A percentile compares a stretch with the other conserved stretches of the same genome.
phyloP scores from a whole-genome alignment of 2,329 filamentous ascomycete genomes.

The Clonostachys rosea region DNA sequence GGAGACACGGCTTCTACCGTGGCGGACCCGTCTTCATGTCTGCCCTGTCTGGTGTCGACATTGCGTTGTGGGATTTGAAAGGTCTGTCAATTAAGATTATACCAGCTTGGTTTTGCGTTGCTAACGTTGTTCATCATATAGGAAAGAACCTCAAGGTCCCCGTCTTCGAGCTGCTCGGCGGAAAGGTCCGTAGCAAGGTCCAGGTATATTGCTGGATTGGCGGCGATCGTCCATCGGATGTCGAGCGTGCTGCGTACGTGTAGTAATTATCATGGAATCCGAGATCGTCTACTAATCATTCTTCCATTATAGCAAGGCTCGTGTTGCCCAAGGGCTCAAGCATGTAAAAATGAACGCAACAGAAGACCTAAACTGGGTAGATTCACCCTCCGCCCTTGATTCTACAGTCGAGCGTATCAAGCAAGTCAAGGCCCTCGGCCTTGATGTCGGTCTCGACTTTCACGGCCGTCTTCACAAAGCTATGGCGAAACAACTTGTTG shows the following conservation, averaged over 20 bases:
- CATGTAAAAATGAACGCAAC: slow-evolving; percentile 74
- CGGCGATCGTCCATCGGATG: slow-evolving; percentile 61
- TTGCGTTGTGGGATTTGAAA: slow-evolving; percentile 73
- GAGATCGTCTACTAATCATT: not conserved
- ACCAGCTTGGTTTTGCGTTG: not conserved
- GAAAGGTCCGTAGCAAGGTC: slow-evolving; percentile 62
- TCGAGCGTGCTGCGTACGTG: slow-evolving; percentile 50
- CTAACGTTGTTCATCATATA: slow-evolving; percentile 5
- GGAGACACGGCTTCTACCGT: slow-evolving; percentile 66
- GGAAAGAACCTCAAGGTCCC: slow-evolving; percentile 50
- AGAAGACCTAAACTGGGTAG: slow-evolving; percentile 67
- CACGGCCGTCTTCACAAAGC: slow-evolving; percentile 69
- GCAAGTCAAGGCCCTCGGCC: slow-evolving; percentile 61
- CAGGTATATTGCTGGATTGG: slow-evolving; percentile 74
- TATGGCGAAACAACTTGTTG: slow-evolving; percentile 70
- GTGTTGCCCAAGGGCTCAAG: slow-evolving; percentile 55
- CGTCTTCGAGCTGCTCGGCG: slow-evolving; percentile 66
- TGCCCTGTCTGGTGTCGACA: slow-evolving; percentile 68
- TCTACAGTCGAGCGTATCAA: slow-evolving; percentile 60
- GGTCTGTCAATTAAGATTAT: slow-evolving; percentile 11
- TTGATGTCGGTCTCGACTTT: slow-evolving; percentile 70
- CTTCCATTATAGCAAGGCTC: slow-evolving; percentile 25
- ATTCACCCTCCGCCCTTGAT: slow-evolving; percentile 58
- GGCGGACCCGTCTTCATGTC: slow-evolving; percentile 75
- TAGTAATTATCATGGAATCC: slow-evolving; percentile 6